Evolutionary conservation across 2,329 filamentous ascomycete species (phyloP).

Genomic region (Apiospora hydei): DNA sequence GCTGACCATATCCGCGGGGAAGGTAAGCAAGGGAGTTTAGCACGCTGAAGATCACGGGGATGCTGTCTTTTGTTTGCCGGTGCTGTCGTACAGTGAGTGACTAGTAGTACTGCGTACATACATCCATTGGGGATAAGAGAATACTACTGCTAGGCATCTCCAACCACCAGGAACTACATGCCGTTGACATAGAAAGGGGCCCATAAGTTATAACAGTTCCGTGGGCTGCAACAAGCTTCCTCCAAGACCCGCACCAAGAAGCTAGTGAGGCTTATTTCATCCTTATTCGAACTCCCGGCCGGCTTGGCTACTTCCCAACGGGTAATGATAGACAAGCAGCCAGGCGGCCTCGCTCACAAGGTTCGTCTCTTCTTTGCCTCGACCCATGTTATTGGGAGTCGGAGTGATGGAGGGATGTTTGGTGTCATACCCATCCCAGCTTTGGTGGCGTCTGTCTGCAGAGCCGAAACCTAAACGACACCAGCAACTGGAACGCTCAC

Average conservation of each 20-base stretch:
- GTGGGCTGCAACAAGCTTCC: constrained; percentile 7
- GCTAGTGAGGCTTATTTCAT: constrained; percentile 12
- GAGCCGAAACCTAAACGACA: neutral
- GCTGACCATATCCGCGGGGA: neutral
- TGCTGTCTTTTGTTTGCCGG: no score
- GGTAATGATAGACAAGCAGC: neutral
- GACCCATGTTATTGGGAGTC: neutral
- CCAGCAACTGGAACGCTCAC: neutral
- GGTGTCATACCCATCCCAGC: neutral
- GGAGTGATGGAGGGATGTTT: neutral
- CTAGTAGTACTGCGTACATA: neutral
- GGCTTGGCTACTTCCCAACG: neutral
- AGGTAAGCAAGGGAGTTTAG: neutral
- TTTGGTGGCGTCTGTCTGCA: neutral
- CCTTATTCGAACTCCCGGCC: constrained; percentile 6
- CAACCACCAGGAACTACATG: neutral
- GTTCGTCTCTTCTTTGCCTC: constrained; percentile 19
- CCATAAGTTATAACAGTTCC: neutral
- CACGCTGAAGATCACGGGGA: no score
- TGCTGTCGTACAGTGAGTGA: no score
- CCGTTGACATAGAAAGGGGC: neutral
- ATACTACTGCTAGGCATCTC: no score
- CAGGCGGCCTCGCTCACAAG: neutral
- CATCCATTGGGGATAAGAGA: neutral
- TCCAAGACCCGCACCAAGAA: constrained; percentile 13